Percentiles rank a stretch among this genome's conserved stretches.
phyloP scores from a whole-genome alignment of 2,329 filamentous ascomycete genomes.

The Claviceps arundinis region DNA sequence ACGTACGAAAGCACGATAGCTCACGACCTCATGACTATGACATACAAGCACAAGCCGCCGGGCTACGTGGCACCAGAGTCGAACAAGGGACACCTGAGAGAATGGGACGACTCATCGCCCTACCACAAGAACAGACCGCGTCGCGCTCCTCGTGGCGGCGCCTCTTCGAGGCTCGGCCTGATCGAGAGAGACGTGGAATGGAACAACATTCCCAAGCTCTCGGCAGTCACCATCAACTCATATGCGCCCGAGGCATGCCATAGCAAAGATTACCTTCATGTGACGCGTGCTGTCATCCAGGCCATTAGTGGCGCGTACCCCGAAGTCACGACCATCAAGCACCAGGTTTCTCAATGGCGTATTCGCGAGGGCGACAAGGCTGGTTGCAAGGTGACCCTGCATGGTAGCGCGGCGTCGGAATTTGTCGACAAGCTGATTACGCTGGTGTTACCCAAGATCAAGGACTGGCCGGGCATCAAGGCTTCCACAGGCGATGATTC shows the following conservation, averaged over 20 bases:
- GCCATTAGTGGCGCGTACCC: constrained; percentile 70
- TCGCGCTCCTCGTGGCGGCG: constrained; percentile 67
- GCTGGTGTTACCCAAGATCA: constrained; percentile 84
- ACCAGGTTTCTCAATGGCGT: constrained; percentile 62
- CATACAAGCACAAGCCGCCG: constrained; percentile 75
- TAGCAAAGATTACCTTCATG: constrained; percentile 63
- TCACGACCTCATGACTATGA: constrained; percentile 75
- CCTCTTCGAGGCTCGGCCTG: constrained; percentile 49
- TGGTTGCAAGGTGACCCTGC: constrained; percentile 64
- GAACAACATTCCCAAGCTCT: constrained; percentile 72
- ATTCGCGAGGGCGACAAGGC: constrained; percentile 58
- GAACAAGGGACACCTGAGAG: constrained; percentile 52
- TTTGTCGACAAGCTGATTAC: constrained; percentile 86
- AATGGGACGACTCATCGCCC: constrained; percentile 82
- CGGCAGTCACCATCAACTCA: constrained; percentile 67
- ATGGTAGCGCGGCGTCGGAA: constrained; percentile 71
- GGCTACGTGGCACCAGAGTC: constrained; percentile 45
- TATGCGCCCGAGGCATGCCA: constrained; percentile 56
- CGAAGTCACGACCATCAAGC: constrained; percentile 53
- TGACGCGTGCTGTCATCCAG: constrained; percentile 73
- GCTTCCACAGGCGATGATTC: constrained; percentile 64
- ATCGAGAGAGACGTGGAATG: constrained; percentile 65
- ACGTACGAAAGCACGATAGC: constrained; percentile 81
- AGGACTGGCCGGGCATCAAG: constrained; percentile 72
- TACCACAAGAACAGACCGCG: constrained; percentile 88